phyloP scores from a whole-genome alignment of 2,329 filamentous ascomycete species.

The Lasiodiplodia sp. region DNA sequence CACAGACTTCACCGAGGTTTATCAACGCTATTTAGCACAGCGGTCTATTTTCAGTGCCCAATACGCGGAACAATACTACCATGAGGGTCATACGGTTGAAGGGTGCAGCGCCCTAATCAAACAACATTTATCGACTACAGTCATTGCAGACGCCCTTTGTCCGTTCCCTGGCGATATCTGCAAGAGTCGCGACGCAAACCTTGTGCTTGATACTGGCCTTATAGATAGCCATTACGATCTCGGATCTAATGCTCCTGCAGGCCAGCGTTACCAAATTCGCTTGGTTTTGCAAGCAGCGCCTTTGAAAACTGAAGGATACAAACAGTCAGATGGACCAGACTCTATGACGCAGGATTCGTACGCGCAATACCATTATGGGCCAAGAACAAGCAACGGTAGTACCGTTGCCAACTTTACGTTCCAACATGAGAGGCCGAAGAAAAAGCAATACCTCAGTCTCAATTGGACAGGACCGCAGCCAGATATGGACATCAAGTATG shows the following conservation, averaged over 20 bases:
- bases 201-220: slow-evolving; percentile 38
- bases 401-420: too few species aligned
- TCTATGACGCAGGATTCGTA: slow-evolving; percentile 23
- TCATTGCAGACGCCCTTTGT: slow-evolving; percentile 30
- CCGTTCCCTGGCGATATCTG: slow-evolving; percentile 37
- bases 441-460: too few species aligned
- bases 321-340: not conserved
- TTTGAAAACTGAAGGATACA: not conserved
- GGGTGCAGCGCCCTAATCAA: slow-evolving; percentile 35
- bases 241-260: slow-evolving; percentile 37
- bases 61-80: slow-evolving; percentile 25
- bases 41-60: not conserved
- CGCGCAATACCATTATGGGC: too few species aligned
- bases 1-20: not conserved
- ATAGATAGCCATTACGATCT: slow-evolving; percentile 35
- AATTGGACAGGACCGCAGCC: too few species aligned
- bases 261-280: slow-evolving; percentile 32
- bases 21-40: not conserved
- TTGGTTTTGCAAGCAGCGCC: not conserved
- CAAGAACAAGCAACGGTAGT: too few species aligned
- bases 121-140: not conserved
- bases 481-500: too few species aligned
- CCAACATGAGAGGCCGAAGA: too few species aligned
- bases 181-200: slow-evolving; percentile 31
- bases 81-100: slow-evolving; percentile 22